phyloP scores from a whole-genome alignment of 768 basidiomycete species.

The Psilocybe subaeruginosa region DNA sequence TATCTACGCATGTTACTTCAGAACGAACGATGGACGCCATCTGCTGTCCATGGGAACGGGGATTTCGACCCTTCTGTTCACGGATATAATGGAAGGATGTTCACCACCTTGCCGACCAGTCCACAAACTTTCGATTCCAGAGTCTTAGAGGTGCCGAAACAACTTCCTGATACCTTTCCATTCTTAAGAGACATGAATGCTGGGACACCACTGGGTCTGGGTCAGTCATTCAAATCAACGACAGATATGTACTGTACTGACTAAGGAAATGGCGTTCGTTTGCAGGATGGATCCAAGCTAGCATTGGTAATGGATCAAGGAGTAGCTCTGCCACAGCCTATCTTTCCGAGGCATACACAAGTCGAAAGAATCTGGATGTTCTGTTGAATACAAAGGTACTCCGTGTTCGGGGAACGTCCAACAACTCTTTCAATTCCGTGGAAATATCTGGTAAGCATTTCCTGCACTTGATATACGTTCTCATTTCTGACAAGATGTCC shows the following conservation, averaged over 20 bases:
- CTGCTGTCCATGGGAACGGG: slow-evolving; percentile 17
- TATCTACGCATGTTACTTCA: not conserved
- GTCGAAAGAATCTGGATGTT: slow-evolving; percentile 32
- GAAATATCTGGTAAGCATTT: slow-evolving; percentile 9
- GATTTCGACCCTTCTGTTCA: slow-evolving; percentile 23
- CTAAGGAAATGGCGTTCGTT: not conserved
- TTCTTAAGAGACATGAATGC: slow-evolving; percentile 44
- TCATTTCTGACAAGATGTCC: not conserved
- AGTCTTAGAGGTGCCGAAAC: slow-evolving; percentile 34
- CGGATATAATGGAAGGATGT: slow-evolving; percentile 20
- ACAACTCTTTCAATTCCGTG: slow-evolving; percentile 10
- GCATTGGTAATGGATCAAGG: slow-evolving; percentile 22
- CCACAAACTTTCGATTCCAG: slow-evolving; percentile 30
- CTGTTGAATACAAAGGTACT: slow-evolving; percentile 30
- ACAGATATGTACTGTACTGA: too few relatives aligned
- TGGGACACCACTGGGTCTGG: slow-evolving; percentile 42
- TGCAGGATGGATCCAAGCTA: slow-evolving; percentile 27
- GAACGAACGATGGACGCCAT: slow-evolving; percentile 21
- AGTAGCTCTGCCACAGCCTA: slow-evolving; percentile 30
- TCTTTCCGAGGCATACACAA: slow-evolving; percentile 20
- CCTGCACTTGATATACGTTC: not conserved
- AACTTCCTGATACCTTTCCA: slow-evolving; percentile 36
- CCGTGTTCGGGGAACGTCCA: slow-evolving; percentile 11
- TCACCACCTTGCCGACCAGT: slow-evolving; percentile 23
- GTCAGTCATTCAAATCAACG: slow-evolving; percentile 21